Conservation (phyloP, 2,329 filamentous ascomycete genomes). For the Sclerotiophoma versabilis region DNA sequence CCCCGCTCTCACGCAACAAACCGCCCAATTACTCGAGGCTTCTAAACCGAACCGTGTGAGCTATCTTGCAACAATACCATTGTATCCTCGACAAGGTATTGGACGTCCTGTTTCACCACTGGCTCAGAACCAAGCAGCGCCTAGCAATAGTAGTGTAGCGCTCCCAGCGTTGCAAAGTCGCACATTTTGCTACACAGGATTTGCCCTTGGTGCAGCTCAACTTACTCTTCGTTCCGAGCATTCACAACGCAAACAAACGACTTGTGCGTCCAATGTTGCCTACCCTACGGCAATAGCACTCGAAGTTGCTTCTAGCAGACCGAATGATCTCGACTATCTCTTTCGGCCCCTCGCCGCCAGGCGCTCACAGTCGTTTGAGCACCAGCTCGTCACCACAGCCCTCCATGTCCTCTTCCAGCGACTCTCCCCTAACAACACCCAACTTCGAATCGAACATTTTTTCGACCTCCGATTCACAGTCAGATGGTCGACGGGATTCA, state of each 20-base stretch:
- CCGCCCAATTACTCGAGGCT: constrained; percentile 42
- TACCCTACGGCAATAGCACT: constrained; percentile 26
- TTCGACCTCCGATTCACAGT: constrained; percentile 33
- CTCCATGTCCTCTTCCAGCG: constrained; percentile 51
- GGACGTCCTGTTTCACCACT: constrained; percentile 18
- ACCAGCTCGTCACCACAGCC: constrained; percentile 51
- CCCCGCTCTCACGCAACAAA: constrained; percentile 44
- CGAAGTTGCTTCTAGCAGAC: constrained; percentile 25
- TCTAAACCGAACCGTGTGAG: constrained; percentile 35
- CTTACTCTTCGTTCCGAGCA: constrained; percentile 3
- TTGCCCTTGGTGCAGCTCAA: constrained; percentile 4
- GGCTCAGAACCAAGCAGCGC: constrained; percentile 2
- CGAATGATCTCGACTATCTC: constrained; percentile 47
- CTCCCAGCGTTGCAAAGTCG: constrained; percentile 12
- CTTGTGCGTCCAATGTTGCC: constrained; percentile 37
- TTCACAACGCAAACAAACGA: constrained; percentile 5
- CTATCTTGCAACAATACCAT: constrained; percentile 25
- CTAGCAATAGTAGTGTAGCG: neutral
- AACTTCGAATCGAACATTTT: constrained; percentile 42
- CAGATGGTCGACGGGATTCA: constrained; percentile 35
- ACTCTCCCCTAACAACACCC: constrained; percentile 48
- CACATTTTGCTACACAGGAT: constrained; percentile 10
- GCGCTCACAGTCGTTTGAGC: constrained; percentile 45
- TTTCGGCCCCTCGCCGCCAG: constrained; percentile 46
- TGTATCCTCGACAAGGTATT: constrained; percentile 16